Conservation (phyloP, 352 stramenopile species). For the Phytophthora brassicae region DNA sequence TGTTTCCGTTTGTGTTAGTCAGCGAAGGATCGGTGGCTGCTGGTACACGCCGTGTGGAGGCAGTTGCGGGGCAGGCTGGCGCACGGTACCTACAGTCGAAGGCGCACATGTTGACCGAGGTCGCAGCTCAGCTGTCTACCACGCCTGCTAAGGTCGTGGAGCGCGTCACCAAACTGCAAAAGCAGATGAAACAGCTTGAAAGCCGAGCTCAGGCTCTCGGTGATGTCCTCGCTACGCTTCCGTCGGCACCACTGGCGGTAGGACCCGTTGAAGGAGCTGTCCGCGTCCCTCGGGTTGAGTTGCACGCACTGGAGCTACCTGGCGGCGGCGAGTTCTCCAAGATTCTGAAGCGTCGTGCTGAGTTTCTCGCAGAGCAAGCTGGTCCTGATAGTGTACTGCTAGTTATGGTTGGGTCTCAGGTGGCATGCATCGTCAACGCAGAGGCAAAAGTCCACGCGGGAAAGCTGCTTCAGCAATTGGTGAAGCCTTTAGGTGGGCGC, state of each 20-base stretch:
- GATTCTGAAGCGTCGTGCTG: conserved; percentile 61
- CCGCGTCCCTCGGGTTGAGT: conserved; percentile 31
- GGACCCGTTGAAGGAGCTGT: conserved; percentile 26
- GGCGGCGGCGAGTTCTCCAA: conserved; percentile 44
- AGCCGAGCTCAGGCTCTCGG: conserved; percentile 48
- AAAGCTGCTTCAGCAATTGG: conserved; percentile 54
- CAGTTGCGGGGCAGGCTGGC: conserved; percentile 51
- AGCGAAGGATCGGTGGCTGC: conserved; percentile 79
- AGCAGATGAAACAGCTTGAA: conserved; percentile 70
- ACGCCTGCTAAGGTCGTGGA: conserved; percentile 62
- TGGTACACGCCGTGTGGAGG: conserved; percentile 76
- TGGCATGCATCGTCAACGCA: conserved; percentile 50
- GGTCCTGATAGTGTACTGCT: conserved; percentile 38
- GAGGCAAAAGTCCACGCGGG: conserved; percentile 43
- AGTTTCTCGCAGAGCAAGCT: conserved; percentile 45
- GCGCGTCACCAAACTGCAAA: conserved; percentile 68
- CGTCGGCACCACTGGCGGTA: conserved; percentile 35
- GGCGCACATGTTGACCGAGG: conserved; percentile 41
- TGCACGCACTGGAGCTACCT: conserved; percentile 31
- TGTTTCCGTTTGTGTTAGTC: conserved; percentile 78
- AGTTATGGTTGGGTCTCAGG: conserved; percentile 48
- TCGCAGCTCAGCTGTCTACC: conserved; percentile 63
- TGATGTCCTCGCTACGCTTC: conserved; percentile 48
- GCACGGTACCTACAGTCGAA: conserved; percentile 64
- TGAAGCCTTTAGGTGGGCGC: conserved; percentile 54